These are phyloP conservation scores for Ogataea glucozyma DNA, from an alignment of 805 yeast species.

Conservation along the genomic window DNA sequence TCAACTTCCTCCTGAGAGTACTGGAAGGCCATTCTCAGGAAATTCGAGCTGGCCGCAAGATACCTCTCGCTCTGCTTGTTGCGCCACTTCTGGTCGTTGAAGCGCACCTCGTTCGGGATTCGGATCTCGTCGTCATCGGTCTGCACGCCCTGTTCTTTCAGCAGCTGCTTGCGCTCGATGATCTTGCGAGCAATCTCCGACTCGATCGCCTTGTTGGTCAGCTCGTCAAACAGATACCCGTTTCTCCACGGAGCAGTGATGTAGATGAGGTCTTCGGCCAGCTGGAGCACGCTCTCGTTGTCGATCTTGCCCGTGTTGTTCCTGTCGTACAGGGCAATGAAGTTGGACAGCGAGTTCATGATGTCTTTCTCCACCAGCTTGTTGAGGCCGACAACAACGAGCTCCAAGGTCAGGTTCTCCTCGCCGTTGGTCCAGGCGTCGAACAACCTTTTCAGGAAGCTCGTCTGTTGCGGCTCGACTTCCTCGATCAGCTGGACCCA, in stretches of 20 bases:
- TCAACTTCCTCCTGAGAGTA: constrained; percentile 75
- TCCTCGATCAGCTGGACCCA: constrained; percentile 54
- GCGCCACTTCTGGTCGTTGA: constrained; percentile 63
- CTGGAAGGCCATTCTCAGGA: constrained; percentile 84
- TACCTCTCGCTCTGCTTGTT: constrained; percentile 75
- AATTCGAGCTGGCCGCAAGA: constrained; percentile 81
- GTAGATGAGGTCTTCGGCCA: constrained; percentile 84
- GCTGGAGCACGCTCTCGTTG: constrained; percentile 75
- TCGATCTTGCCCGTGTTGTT: constrained; percentile 61
- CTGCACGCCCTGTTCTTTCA: constrained; percentile 34
- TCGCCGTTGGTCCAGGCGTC: constrained; percentile 65
- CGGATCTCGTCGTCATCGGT: constrained; percentile 40
- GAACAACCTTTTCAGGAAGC: constrained; percentile 65
- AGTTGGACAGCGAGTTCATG: constrained; percentile 74
- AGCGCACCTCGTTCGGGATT: constrained; percentile 58
- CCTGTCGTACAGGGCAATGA: constrained; percentile 73
- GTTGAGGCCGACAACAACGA: constrained; percentile 73
- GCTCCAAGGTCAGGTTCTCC: constrained; percentile 63
- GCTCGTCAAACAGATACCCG: constrained; percentile 60
- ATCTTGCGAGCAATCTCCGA: constrained; percentile 66
- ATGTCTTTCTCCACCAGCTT: constrained; percentile 68
- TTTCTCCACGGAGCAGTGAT: constrained; percentile 87
- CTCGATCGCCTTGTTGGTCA: constrained; percentile 65
- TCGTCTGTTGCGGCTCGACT: constrained; percentile 38
- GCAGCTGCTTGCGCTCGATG: constrained; percentile 39